Percentiles rank a stretch among this genome's conserved stretches.
Evolutionary conservation across 2,329 filamentous ascomycete species (phyloP).

Genomic region (Thelonectria blattea): DNA sequence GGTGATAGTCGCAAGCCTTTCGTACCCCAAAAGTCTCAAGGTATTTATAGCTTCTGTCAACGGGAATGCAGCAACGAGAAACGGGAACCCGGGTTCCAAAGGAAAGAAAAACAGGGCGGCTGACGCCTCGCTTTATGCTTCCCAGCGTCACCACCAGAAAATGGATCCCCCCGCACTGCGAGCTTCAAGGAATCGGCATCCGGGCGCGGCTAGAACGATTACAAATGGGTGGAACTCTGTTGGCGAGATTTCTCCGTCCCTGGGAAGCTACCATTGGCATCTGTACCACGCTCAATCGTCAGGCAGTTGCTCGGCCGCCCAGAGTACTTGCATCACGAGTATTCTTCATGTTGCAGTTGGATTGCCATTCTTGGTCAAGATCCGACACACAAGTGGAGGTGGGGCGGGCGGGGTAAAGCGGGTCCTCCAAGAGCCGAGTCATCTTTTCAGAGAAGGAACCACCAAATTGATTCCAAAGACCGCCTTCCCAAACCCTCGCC

Average conservation of each 20-base stretch:
- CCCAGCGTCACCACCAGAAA: not conserved
- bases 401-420: constrained; percentile 11
- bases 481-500: not conserved
- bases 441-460: not conserved
- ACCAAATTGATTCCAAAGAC: not conserved
- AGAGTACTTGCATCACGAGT: not conserved
- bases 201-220: not conserved
- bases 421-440: constrained; percentile 1
- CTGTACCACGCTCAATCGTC: not conserved
- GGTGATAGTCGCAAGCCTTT: no score
- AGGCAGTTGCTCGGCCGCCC: not conserved
- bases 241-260: not conserved
- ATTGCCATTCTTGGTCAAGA: constrained; percentile 6
- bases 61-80: no score
- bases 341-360: not conserved
- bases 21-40: no score
- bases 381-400: not conserved
- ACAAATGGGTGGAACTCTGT: constrained; percentile 9
- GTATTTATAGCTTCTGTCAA: no score
- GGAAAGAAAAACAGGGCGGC: not conserved
- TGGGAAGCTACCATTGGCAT: not conserved
- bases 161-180: not conserved
- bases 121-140: not conserved
- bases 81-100: not conserved
- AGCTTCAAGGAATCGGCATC: not conserved